These are phyloP conservation scores for Apiotrichum akiyoshidainum DNA, from an alignment of 1,284 basidiomycete species.

Conservation along the genomic window DNA sequence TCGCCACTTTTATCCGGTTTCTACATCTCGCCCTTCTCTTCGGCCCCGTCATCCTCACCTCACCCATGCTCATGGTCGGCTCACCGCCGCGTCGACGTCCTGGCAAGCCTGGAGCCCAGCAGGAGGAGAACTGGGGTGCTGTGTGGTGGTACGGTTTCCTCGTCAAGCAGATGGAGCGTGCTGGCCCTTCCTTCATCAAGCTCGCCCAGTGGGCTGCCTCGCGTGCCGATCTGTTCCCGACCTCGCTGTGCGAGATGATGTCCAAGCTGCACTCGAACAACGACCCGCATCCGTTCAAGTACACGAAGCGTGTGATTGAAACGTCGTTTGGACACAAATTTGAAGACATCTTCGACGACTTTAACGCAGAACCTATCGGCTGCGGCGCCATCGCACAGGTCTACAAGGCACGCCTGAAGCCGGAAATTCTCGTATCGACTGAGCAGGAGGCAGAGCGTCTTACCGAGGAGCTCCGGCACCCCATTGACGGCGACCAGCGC, in stretches of 20 bases:
- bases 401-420: conserved; percentile 78
- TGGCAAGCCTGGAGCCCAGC: conserved; percentile 48
- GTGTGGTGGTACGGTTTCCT: conserved; percentile 94
- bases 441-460: conserved; percentile 34
- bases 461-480: conserved; percentile 38
- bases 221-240: conserved; percentile 88
- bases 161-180: conserved; percentile 84
- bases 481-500: conserved; percentile 32
- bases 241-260: conserved; percentile 81
- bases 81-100: conserved; percentile 46
- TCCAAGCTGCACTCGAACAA: conserved; percentile 86
- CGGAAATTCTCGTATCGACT: conserved; percentile 67
- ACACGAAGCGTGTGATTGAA: conserved; percentile 82
- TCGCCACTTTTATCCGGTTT: conserved; percentile 80
- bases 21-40: conserved; percentile 80
- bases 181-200: conserved; percentile 98
- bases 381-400: conserved; percentile 98
- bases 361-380: conserved; percentile 82
- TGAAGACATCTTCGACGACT: conserved; percentile 86
- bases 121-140: conserved; percentile 76
- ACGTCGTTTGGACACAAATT: conserved; percentile 77
- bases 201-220: conserved; percentile 98
- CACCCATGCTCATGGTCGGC: conserved; percentile 83
- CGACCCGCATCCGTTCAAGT: conserved; percentile 72
- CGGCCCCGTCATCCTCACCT: conserved; percentile 75